Conservation (phyloP, 768 basidiomycete species). For the Dacryopinax primogenitus region DNA sequence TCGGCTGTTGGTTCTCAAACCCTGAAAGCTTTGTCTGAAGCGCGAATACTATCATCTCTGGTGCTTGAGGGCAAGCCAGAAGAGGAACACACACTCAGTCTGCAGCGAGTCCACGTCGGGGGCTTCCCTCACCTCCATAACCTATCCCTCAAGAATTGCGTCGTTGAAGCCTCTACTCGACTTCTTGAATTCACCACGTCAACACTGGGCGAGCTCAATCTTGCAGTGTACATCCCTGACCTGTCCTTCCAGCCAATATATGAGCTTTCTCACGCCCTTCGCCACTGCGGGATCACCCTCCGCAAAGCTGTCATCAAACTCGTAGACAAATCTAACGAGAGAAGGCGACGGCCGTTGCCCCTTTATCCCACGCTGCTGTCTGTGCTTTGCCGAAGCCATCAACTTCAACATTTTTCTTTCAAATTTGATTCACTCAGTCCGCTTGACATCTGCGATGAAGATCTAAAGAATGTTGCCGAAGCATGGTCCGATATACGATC, state of each 20-base stretch:
- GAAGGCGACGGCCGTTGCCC: background rate
- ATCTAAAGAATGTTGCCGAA: background rate
- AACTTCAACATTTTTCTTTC: background rate
- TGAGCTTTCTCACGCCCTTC: background rate
- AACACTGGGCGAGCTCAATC: background rate
- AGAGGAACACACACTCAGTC: background rate
- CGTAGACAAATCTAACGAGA: background rate
- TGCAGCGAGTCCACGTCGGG: background rate
- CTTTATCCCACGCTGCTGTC: background rate
- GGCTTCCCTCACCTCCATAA: background rate
- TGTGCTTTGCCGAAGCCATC: background rate
- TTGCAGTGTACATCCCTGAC: background rate
- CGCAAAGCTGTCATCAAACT: background rate
- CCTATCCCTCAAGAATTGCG: background rate
- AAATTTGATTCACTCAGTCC: background rate
- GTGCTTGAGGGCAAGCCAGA: background rate
- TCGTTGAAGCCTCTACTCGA: background rate
- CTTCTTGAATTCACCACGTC: background rate
- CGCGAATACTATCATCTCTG: background rate
- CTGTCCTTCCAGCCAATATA: background rate
- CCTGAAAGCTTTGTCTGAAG: background rate
- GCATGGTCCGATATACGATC: background rate
- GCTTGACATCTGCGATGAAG: background rate
- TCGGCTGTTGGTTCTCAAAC: background rate
- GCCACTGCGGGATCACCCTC: background rate